Evolutionary conservation across 306 rosid species (phyloP).

Genomic region (Cucumis sativus): DNA sequence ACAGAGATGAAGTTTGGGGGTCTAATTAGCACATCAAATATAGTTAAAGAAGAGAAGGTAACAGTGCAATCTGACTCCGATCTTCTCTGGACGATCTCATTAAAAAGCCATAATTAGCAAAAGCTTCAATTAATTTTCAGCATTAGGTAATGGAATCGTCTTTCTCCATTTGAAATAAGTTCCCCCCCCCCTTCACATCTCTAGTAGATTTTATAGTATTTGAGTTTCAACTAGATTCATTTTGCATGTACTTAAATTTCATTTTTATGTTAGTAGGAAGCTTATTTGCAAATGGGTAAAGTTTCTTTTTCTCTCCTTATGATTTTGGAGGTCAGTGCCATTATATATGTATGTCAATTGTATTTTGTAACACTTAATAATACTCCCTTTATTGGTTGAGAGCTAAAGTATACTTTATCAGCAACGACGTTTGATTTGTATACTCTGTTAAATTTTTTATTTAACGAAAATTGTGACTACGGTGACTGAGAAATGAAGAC

Average conservation of each 20-base stretch:
- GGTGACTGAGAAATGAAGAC: too few relatives aligned
- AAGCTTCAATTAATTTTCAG: neutral
- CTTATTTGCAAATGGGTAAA: neutral
- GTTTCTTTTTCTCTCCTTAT: neutral
- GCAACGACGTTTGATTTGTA: neutral
- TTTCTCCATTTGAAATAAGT: neutral
- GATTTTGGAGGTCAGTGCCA: neutral
- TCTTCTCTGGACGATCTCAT: constrained; percentile 92
- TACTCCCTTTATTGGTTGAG: neutral
- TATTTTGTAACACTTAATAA: neutral
- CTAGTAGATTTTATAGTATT: neutral
- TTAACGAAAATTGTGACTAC: too few relatives aligned
- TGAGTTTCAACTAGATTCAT: neutral
- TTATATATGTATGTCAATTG: neutral
- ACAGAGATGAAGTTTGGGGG: constrained; percentile 84
- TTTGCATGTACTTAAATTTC: neutral
- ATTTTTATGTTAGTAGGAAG: neutral
- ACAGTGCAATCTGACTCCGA: constrained; percentile 79
- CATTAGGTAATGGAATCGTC: neutral
- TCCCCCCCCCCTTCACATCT: neutral
- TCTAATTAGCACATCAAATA: constrained; percentile 71
- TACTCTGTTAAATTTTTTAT: neutral
- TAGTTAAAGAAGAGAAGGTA: constrained; percentile 50
- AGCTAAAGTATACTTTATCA: neutral
- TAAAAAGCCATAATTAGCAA: constrained; percentile 21